A percentile compares a stretch with the other conserved stretches of the same genome.
These are phyloP conservation scores for Podospora didyma DNA, from an alignment of 495 filamentous ascomycete genomes.

Conservation along the genomic window DNA sequence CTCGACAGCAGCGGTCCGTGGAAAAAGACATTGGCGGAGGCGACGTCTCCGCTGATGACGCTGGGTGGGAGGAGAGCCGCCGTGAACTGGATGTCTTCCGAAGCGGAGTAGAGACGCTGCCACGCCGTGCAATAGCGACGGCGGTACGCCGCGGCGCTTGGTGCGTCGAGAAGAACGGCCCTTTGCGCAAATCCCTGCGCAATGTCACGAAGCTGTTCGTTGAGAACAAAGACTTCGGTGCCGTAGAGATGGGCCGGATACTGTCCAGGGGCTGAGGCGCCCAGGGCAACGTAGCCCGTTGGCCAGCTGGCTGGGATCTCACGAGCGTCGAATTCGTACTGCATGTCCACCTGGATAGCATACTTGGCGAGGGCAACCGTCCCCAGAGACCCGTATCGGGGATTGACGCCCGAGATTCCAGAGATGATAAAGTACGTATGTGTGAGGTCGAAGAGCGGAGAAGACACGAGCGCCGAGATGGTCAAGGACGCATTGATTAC, in stretches of 20 bases:
- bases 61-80: conserved; percentile 4
- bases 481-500: conserved; percentile 7
- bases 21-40: conserved; percentile 6
- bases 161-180: background rate
- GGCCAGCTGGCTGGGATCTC: conserved; percentile 6
- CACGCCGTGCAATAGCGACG: background rate
- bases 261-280: background rate
- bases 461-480: conserved; percentile 3
- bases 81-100: background rate
- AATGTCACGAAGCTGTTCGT: conserved; percentile 4
- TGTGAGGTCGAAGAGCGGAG: conserved; percentile 5
- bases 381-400: background rate
- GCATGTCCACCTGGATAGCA: conserved; percentile 7
- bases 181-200: conserved; percentile 1
- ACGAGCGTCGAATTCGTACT: conserved; percentile 9
- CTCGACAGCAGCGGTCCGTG: conserved; percentile 1
- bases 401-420: conserved; percentile 7
- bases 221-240: conserved; percentile 4
- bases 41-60: conserved; percentile 7
- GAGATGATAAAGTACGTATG: conserved; percentile 6
- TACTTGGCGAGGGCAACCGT: conserved; percentile 5
- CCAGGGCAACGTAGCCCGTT: conserved; percentile 7
- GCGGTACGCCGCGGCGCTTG: conserved; percentile 2
- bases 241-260: conserved; percentile 8
- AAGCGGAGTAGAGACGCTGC: too few species aligned